These are phyloP conservation scores for Conringia planisiliqua DNA, from an alignment of 345 rosid genomes.

Conservation along the genomic window DNA sequence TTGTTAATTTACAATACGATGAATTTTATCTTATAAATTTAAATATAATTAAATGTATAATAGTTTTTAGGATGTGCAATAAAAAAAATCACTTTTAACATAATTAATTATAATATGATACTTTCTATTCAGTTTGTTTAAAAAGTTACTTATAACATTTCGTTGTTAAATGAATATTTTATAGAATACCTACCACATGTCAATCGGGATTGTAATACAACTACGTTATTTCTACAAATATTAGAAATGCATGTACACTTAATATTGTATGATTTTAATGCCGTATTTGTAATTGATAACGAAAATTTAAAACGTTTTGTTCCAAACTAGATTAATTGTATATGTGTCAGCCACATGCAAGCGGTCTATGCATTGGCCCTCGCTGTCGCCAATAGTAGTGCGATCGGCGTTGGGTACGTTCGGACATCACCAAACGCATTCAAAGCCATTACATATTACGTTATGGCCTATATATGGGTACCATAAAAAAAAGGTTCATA, in stretches of 20 bases:
- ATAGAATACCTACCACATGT: too few species aligned
- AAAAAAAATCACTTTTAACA: too few species aligned
- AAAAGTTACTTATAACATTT: too few species aligned
- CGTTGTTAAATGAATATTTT: too few species aligned
- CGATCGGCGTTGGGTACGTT: constrained; percentile 2
- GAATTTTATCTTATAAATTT: too few species aligned
- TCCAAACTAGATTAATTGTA: too few species aligned
- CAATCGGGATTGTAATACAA: background rate
- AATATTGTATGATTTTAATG: background rate
- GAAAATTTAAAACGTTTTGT: background rate
- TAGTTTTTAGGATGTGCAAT: too few species aligned
- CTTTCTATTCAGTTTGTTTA: too few species aligned
- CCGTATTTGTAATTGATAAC: background rate
- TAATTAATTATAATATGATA: too few species aligned
- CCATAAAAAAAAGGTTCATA: background rate
- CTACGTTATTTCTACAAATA: too few species aligned
- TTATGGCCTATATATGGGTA: background rate
- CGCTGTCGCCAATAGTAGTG: constrained; percentile 21
- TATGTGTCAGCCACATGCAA: background rate
- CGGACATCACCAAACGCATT: constrained; percentile 14
- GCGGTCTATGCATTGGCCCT: constrained; percentile 8
- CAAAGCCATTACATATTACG: constrained; percentile 16
- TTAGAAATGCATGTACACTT: background rate
- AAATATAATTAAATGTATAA: too few species aligned
- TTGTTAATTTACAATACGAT: too few species aligned